These are phyloP conservation scores for Aspergillus sp. DNA, from an alignment of 2,329 filamentous ascomycete genomes.

Conservation along the genomic window DNA sequence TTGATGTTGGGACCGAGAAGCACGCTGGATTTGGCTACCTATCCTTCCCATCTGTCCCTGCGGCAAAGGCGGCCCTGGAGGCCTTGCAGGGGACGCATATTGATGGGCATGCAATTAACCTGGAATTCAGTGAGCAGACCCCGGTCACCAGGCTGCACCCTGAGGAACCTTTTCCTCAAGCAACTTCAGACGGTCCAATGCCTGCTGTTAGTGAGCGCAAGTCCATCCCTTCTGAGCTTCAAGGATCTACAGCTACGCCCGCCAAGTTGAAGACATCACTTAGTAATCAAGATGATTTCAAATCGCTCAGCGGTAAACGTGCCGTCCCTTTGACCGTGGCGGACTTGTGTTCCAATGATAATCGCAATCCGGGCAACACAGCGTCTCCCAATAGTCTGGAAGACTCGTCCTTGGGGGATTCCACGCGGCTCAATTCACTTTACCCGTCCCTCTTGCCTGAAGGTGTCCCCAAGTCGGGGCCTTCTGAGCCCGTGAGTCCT, in stretches of 20 bases:
- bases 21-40: conserved; percentile 46
- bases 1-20: conserved; percentile 33
- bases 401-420: conserved; percentile 6
- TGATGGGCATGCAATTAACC: conserved; percentile 43
- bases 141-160: conserved; percentile 21
- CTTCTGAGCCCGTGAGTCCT: conserved; percentile 1
- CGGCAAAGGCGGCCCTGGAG: conserved; percentile 39
- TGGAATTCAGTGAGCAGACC: conserved; percentile 39
- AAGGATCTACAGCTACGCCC: not conserved
- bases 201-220: not conserved
- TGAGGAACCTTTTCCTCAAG: not conserved
- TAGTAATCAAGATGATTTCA: not conserved
- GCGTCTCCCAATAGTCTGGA: not conserved
- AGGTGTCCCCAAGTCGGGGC: conserved; percentile 4
- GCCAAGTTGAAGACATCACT: not conserved
- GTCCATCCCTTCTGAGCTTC: not conserved
- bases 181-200: not conserved
- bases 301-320: not conserved
- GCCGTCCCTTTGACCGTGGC: conserved; percentile 8
- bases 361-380: conserved; percentile 1
- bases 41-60: conserved; percentile 36
- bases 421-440: conserved; percentile 24
- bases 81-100: conserved; percentile 40
- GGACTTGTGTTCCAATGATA: conserved; percentile 14
- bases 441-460: conserved; percentile 38